Conservation (phyloP, 164 flowering plant species). For the Vitis riparia region DNA sequence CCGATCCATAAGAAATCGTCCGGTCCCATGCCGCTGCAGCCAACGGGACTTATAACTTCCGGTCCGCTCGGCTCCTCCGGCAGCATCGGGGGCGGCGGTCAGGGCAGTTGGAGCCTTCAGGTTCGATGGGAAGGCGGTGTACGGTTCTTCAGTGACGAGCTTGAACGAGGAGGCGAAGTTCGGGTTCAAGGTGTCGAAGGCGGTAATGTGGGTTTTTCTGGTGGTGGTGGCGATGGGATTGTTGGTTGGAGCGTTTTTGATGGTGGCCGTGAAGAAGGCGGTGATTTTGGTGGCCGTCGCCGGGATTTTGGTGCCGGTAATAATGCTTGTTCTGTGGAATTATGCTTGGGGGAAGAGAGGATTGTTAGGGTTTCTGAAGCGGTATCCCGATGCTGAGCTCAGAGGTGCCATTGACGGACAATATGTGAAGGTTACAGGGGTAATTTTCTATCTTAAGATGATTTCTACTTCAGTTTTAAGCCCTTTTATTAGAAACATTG, state of each 20-base stretch:
- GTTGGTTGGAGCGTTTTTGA: constrained; percentile 75
- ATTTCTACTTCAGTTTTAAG: not conserved
- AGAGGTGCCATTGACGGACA: constrained; percentile 90
- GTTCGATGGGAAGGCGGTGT: constrained; percentile 39
- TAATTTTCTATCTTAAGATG: constrained; percentile 29
- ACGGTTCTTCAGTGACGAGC: constrained; percentile 77
- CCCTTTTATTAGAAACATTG: not conserved
- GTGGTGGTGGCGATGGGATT: constrained; percentile 61
- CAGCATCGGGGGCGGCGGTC: constrained; percentile 20
- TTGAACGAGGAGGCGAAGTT: constrained; percentile 52
- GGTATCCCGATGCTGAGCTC: constrained; percentile 86
- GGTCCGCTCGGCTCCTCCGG: constrained; percentile 40
- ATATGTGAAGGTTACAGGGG: constrained; percentile 96
- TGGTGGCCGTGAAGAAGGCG: constrained; percentile 77
- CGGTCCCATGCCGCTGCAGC: constrained; percentile 23
- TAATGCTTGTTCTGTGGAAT: constrained; percentile 61
- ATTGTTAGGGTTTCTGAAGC: constrained; percentile 53
- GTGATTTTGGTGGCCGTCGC: constrained; percentile 62
- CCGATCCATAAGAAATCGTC: constrained; percentile 24
- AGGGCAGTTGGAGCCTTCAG: constrained; percentile 29
- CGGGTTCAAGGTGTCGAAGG: constrained; percentile 62
- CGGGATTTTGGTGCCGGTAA: constrained; percentile 41
- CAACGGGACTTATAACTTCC: constrained; percentile 34
- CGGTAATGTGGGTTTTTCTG: constrained; percentile 66
- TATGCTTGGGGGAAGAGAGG: constrained; percentile 54